Evolutionary conservation across 148 eudicot species (phyloP).

Genomic region (Fallopia convolvulus): DNA sequence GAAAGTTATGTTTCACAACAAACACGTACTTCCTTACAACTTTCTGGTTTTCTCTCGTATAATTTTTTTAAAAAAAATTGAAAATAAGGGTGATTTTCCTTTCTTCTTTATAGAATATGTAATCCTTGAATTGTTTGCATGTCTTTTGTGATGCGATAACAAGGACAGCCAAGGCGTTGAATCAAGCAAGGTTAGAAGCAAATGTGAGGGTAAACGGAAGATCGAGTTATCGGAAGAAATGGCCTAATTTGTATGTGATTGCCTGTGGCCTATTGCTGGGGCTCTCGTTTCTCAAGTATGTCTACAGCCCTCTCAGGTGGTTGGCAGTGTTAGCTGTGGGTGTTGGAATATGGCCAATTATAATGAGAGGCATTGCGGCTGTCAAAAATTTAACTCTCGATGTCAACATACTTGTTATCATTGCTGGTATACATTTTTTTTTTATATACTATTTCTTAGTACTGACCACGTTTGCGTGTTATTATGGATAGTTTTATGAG

Average conservation of each 20-base stretch:
- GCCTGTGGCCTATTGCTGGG: constrained; percentile 47
- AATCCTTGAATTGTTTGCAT: neutral
- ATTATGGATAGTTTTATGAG: neutral
- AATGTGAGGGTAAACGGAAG: constrained; percentile 52
- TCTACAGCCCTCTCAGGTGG: constrained; percentile 60
- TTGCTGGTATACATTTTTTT: constrained; percentile 48
- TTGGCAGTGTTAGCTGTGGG: constrained; percentile 62
- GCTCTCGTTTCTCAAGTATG: constrained; percentile 54
- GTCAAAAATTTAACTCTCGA: constrained; percentile 50
- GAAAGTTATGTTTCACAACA: neutral
- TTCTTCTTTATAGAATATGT: neutral
- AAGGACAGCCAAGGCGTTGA: constrained; percentile 60
- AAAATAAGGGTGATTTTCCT: neutral
- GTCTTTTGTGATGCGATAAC: neutral
- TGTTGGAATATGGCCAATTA: constrained; percentile 61
- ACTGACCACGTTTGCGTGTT: neutral
- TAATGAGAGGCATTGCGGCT: constrained; percentile 36
- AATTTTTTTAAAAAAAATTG: neutral
- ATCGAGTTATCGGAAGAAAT: constrained; percentile 36
- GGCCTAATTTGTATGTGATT: constrained; percentile 77
- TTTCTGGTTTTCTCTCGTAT: constrained; percentile 5
- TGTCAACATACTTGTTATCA: constrained; percentile 56
- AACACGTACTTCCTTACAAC: neutral
- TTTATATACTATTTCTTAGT: neutral
- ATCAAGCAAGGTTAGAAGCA: constrained; percentile 76